Percentiles rank a stretch among this genome's conserved stretches.
Conservation (phyloP, 2,329 filamentous ascomycete species). For the Aspergillus fumigatiaffinis region DNA sequence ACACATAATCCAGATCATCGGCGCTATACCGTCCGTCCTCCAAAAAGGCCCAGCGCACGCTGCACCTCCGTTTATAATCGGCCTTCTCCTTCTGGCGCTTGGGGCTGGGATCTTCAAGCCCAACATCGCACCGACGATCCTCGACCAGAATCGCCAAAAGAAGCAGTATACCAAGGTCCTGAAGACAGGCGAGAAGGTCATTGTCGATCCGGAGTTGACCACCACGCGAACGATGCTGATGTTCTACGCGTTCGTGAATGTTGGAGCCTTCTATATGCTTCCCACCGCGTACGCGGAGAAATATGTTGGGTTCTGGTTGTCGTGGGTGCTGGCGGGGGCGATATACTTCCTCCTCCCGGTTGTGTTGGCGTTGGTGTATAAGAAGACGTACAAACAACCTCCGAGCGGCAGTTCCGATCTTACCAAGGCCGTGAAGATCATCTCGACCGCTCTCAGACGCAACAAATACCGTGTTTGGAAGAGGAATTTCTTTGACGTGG, state of each 20-base stretch:
- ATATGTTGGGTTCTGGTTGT: constrained; percentile 38
- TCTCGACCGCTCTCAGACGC: constrained; percentile 26
- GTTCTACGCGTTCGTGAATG: constrained; percentile 32
- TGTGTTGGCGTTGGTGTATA: constrained; percentile 31
- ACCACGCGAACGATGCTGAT: constrained; percentile 34
- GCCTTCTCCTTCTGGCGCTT: constrained; percentile 36
- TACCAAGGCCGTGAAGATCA: constrained; percentile 30
- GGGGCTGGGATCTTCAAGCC: constrained; percentile 40
- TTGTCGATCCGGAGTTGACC: constrained; percentile 47
- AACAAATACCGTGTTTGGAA: constrained; percentile 31
- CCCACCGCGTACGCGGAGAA: constrained; percentile 42
- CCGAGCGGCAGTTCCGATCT: constrained; percentile 32
- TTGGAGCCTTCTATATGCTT: constrained; percentile 34
- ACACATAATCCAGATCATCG: constrained; percentile 30
- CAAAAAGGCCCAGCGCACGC: constrained; percentile 27
- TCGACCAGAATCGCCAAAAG: constrained; percentile 41
- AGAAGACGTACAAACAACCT: constrained; percentile 27
- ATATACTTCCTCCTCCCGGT: constrained; percentile 36
- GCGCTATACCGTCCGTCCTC: constrained; percentile 41
- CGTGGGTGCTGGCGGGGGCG: constrained; percentile 27
- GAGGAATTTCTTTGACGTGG: constrained; percentile 33
- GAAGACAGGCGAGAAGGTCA: constrained; percentile 43
- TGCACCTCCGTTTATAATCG: constrained; percentile 38
- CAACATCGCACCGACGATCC: constrained; percentile 41
- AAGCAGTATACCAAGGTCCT: constrained; percentile 42